These are phyloP conservation scores for Xanthoconium purpureum DNA, from an alignment of 768 basidiomycete genomes.

Conservation along the genomic window DNA sequence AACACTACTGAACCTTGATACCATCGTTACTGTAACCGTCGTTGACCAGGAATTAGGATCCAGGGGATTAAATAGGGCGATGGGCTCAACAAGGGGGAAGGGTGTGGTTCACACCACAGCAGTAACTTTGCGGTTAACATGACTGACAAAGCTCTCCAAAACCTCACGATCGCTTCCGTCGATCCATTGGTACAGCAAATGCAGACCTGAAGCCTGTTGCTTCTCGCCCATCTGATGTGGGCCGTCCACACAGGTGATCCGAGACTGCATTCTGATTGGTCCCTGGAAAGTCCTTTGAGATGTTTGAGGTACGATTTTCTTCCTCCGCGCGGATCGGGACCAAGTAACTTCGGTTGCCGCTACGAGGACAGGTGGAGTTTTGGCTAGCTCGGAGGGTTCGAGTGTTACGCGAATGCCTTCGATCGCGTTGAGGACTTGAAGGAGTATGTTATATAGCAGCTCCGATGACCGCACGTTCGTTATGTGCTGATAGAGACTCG, in stretches of 20 bases:
- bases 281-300: neutral
- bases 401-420: slow-evolving; percentile 22
- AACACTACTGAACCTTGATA: neutral
- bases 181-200: slow-evolving; percentile 56
- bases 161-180: slow-evolving; percentile 52
- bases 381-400: neutral
- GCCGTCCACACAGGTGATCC: slow-evolving; percentile 22
- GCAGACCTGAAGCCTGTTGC: slow-evolving; percentile 1
- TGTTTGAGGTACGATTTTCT: slow-evolving; percentile 26
- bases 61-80: neutral
- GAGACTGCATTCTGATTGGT: slow-evolving; percentile 20
- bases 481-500: slow-evolving; percentile 48
- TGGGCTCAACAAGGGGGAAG: neutral
- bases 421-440: slow-evolving; percentile 34
- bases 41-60: neutral
- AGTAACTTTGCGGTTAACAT: slow-evolving; percentile 52
- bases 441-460: slow-evolving; percentile 21
- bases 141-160: slow-evolving; percentile 68
- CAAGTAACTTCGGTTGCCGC: slow-evolving; percentile 49
- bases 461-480: slow-evolving; percentile 7
- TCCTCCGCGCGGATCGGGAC: slow-evolving; percentile 65
- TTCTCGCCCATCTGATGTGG: slow-evolving; percentile 13
- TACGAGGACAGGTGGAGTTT: slow-evolving; percentile 25
- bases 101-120: neutral
- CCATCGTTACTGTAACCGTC: neutral